Conservation (phyloP, 2,329 filamentous ascomycete species). For the Ophiostoma populinum region DNA sequence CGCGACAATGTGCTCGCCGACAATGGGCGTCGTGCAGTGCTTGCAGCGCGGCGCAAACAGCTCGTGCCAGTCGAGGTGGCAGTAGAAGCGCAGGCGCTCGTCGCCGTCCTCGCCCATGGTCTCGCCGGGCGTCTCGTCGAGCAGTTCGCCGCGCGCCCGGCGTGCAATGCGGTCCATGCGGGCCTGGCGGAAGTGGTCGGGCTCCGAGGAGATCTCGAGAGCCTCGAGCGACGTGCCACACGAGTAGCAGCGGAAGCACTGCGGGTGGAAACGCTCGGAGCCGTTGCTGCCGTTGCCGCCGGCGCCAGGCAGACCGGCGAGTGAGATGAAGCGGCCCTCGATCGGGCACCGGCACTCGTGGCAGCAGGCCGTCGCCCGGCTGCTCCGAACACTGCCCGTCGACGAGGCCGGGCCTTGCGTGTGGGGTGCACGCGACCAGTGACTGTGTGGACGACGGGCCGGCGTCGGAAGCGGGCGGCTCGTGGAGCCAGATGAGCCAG, state of each 20-base stretch:
- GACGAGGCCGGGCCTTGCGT: background rate
- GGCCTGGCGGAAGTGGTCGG: slow-evolving; percentile 49
- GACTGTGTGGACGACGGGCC: slow-evolving; percentile 28
- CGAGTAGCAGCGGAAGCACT: slow-evolving; percentile 79
- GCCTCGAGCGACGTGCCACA: slow-evolving; percentile 83
- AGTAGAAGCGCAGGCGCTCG: slow-evolving; percentile 69
- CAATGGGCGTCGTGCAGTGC: slow-evolving; percentile 89
- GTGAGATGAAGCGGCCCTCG: slow-evolving; percentile 74
- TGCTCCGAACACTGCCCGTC: slow-evolving; percentile 14
- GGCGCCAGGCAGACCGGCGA: slow-evolving; percentile 39
- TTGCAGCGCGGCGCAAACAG: slow-evolving; percentile 83
- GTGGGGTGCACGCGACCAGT: slow-evolving; percentile 38
- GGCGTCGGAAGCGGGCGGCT: slow-evolving; percentile 18
- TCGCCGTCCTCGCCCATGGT: slow-evolving; percentile 58
- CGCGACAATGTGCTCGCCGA: slow-evolving; percentile 85
- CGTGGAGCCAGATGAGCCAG: background rate
- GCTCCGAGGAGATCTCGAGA: slow-evolving; percentile 91
- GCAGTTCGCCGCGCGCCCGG: slow-evolving; percentile 37
- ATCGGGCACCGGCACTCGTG: slow-evolving; percentile 74
- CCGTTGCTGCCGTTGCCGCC: slow-evolving; percentile 2
- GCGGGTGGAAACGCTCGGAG: slow-evolving; percentile 66
- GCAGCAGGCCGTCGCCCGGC: slow-evolving; percentile 53
- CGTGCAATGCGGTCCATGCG: slow-evolving; percentile 57
- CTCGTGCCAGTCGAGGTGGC: slow-evolving; percentile 97
- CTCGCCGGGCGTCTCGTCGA: slow-evolving; percentile 44